These are phyloP conservation scores for Trichoderma citrinoviride DNA, from an alignment of 2,329 filamentous ascomycete genomes.

Conservation along the genomic window DNA sequence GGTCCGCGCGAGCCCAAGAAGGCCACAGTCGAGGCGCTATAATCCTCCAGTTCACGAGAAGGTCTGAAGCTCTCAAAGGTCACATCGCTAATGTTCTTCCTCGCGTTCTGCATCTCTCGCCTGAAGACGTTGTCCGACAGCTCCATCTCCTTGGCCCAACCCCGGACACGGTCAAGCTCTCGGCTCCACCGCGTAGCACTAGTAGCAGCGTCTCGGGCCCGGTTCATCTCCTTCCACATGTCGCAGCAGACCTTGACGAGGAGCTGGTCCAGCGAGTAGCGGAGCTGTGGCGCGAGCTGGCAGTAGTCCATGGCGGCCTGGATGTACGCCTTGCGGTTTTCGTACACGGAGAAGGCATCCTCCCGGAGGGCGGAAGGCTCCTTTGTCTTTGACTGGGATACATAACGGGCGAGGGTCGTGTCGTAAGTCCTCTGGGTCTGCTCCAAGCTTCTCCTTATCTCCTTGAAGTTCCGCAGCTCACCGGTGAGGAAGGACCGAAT, in stretches of 20 bases:
- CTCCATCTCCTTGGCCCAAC: slow-evolving; percentile 95
- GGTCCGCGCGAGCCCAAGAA: slow-evolving; percentile 73
- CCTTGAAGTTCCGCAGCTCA: slow-evolving; percentile 84
- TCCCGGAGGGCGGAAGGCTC: slow-evolving; percentile 88
- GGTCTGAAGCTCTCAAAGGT: slow-evolving; percentile 71
- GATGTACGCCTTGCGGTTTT: slow-evolving; percentile 85
- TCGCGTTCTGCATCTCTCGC: slow-evolving; percentile 73
- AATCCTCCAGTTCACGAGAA: slow-evolving; percentile 89
- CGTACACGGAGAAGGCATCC: slow-evolving; percentile 93
- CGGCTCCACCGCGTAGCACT: slow-evolving; percentile 65
- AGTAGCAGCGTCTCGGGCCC: slow-evolving; percentile 62
- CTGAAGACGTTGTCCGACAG: slow-evolving; percentile 79
- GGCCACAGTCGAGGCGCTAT: slow-evolving; percentile 84
- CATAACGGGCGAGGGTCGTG: slow-evolving; percentile 74
- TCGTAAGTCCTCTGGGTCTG: slow-evolving; percentile 82
- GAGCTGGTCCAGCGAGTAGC: slow-evolving; percentile 79
- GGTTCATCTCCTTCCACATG: slow-evolving; percentile 82
- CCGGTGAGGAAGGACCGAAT: slow-evolving; percentile 73
- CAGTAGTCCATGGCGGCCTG: slow-evolving; percentile 94
- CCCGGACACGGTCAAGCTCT: slow-evolving; percentile 88
- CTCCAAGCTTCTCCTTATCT: slow-evolving; percentile 73
- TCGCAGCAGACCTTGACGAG: slow-evolving; percentile 82
- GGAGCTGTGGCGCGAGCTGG: slow-evolving; percentile 79
- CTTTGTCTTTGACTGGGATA: slow-evolving; percentile 85
- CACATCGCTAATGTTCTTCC: slow-evolving; percentile 77